Conservation (phyloP, 2,329 filamentous ascomycete genomes). For the Cladophialophora bantiana region DNA sequence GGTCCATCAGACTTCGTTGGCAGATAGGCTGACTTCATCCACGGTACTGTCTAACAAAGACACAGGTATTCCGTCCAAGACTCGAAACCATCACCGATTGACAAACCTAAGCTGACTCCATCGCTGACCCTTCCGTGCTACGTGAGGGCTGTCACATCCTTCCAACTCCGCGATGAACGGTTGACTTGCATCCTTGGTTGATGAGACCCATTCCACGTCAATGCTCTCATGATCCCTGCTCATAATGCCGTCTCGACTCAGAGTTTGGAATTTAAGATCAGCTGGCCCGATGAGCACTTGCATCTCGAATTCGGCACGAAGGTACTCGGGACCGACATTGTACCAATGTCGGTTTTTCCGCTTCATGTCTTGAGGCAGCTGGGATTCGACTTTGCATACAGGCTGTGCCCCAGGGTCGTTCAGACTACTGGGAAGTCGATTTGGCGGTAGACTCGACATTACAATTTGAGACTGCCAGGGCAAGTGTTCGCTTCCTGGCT, state of each 20-base stretch:
- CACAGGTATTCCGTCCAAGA: background rate
- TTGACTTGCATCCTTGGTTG: background rate
- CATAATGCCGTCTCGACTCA: constrained; percentile 29
- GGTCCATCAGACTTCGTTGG: background rate
- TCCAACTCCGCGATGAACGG: background rate
- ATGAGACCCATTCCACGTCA: constrained; percentile 23
- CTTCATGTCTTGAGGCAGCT: background rate
- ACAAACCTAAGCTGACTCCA: background rate
- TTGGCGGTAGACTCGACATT: background rate
- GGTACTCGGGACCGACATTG: background rate
- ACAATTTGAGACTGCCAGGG: background rate
- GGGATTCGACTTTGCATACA: background rate
- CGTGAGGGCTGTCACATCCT: background rate
- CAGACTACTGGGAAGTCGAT: background rate
- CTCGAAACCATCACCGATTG: background rate
- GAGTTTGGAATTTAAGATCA: constrained; percentile 38
- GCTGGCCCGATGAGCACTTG: constrained; percentile 38
- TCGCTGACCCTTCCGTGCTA: background rate
- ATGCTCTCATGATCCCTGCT: constrained; percentile 35
- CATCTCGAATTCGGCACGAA: constrained; percentile 33
- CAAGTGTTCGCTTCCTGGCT: background rate
- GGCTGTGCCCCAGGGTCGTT: background rate
- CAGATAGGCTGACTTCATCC: background rate
- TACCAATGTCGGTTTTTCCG: background rate
- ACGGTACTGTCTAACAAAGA: background rate